Base-by-base conservation (phyloP, 768 basidiomycete genomes). In the Panaeolus papilionaceus region DNA sequence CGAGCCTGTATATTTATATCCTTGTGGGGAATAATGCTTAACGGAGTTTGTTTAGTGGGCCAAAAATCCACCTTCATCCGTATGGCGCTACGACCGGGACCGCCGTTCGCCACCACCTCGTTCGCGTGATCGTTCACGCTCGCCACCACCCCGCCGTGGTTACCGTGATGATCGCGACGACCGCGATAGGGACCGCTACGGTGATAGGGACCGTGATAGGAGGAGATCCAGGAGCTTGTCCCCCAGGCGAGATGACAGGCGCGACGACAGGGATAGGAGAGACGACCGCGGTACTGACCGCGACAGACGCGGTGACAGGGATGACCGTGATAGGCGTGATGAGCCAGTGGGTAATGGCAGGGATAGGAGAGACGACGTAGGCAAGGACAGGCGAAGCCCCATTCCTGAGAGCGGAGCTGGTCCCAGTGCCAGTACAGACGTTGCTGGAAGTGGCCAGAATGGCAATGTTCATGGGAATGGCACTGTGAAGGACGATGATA, bases 41-140 rank as follows among this genome's bases (percentile, higher is more conserved):
- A 44, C 16, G 42, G 14, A 14, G 1, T 26, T 4, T 26, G 45
- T 62, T 6, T 42, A 81, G 79, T 81, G 80, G 80, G 80, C 80
- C 65, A 81, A 81, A 68, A 81, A 79, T 62, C 80, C 80, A 10
- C 80, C 80, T 18, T 79, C 79, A 20, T 78, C 79, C 1, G 78
- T 81, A 3, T 79, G 79, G 79, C 75, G 80, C 42, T 78, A 77
- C 39, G 79, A 81, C 51, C 71, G 77, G 38, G 79, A 81, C 58
- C 71, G 77, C 39, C 77, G 77, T 42, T 70, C 76, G 1, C 75
- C 77, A 10, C 75, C 76, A 9, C 72, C 67, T 18, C 69, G 66
- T 20, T 64, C 71, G 5, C 54, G 54, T 28, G 54, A 58, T 14
- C 54, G 54, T 7, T 58, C 54, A 10, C 54, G 54, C 7, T 58